These are phyloP conservation scores for Otatea glauca DNA, from an alignment of 176 grass and related monocot genomes.

Conservation along the genomic window DNA sequence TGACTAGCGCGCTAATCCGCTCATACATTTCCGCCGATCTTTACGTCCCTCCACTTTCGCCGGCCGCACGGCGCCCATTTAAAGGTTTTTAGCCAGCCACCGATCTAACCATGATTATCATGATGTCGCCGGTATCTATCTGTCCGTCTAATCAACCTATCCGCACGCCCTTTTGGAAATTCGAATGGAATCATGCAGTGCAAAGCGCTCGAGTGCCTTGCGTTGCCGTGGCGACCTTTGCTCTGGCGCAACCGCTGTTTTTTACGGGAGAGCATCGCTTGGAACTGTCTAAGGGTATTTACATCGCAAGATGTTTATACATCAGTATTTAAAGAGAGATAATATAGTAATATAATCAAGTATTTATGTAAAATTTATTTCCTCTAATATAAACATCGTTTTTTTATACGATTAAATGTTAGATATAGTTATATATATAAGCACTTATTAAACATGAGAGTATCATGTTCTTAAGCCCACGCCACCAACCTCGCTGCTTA, in stretches of 20 bases:
- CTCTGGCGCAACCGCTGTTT: background rate
- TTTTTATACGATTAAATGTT: no score
- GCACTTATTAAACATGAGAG: no score
- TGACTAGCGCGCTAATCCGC: constrained; percentile 43
- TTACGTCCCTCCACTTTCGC: background rate
- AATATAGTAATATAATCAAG: no score
- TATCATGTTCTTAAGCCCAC: no score
- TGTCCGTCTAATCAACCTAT: background rate
- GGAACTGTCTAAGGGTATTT: background rate
- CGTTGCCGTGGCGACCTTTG: constrained; percentile 17
- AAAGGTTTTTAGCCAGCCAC: constrained; percentile 19
- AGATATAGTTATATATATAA: no score
- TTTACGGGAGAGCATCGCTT: background rate
- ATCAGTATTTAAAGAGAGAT: no score
- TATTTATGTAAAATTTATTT: no score
- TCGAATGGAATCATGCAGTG: constrained; percentile 8
- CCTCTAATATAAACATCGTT: no score
- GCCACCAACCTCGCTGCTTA: constrained; percentile 37
- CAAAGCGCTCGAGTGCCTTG: background rate
- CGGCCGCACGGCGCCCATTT: constrained; percentile 31
- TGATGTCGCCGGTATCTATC: constrained; percentile 1
- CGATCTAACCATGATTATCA: constrained; percentile 50
- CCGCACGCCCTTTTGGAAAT: constrained; percentile 21
- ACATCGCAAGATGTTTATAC: no score
- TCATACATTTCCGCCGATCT: constrained; percentile 4